Evolutionary conservation across 1,284 basidiomycete genomes (phyloP), one percentile per base, ranked within the genome.

Genomic region (Cryptococcus jaspeensis): DNA sequence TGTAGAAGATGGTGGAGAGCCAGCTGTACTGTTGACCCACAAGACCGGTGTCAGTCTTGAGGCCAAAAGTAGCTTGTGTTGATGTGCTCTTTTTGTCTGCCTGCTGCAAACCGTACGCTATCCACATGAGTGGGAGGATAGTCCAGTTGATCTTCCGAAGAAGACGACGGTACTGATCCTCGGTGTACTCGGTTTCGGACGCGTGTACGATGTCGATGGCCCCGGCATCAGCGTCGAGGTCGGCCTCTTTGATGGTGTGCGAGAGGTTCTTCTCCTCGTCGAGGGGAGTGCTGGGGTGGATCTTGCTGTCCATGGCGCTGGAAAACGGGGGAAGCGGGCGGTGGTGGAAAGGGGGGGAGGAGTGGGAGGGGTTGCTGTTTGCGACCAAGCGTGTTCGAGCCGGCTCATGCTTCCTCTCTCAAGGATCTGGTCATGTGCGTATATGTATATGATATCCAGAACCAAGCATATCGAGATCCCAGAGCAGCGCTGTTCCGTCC

Each of bases 1-100:
- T 52, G 55, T 72, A 72, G 16, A 72, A 53, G 42, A 65, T 66
- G 5, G 67, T 66, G 2, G 66, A 64, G 0, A 66, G 53, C 20
- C 63, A 56, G n/a, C 58, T 54, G 52, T 63, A 71, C 36, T 71
- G 63, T 7, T 60, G 58, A 3, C 67, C 69, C 2, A 58, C 55
- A 2, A 72, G 55, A 18, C 62, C 25, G 32, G 61, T 64, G 4
- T 69, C 70, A 32, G 62, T 59, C 43, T 64, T 60, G 36, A 67
- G 57, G 25, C 67, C 60, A 55, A 62, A 61, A 40, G 61, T 56
- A 12, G 58, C n/a, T n/a, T n/a, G n/a, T 5, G 44, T 45, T n/a
- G 40, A 49, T n/a, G 47, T 49, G n/a, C 16, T 25, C 20, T 22
- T 20, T 15, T 46, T 54, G 37, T 48, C 45, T 8, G 44, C 45